A percentile compares a stretch with the other conserved stretches of the same genome.
Conservation (phyloP, 257 asterid species). For the Solanum sparsipilum region DNA sequence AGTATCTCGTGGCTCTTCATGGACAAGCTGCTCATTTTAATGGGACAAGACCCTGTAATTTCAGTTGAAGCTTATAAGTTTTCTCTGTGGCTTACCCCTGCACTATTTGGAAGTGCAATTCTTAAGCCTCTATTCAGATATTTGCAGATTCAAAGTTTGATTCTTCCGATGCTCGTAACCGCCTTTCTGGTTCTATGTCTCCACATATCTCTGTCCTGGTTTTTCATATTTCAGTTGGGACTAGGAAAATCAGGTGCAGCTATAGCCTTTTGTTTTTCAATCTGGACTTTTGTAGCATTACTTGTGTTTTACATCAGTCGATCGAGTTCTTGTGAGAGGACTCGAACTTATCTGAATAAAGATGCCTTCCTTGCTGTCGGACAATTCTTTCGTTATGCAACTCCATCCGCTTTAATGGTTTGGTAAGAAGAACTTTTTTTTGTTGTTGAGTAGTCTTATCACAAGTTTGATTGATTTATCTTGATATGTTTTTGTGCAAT, state of each 20-base stretch:
- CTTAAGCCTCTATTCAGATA: conserved; percentile 42
- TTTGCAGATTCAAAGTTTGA: conserved; percentile 50
- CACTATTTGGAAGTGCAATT: conserved; percentile 32
- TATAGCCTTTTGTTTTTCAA: conserved; percentile 31
- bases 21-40: conserved; percentile 26
- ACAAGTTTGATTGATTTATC: background rate
- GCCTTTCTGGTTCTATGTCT: conserved; percentile 24
- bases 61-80: conserved; percentile 31
- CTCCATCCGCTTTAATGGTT: conserved; percentile 58
- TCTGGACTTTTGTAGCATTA: conserved; percentile 36
- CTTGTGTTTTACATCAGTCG: conserved; percentile 27
- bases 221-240: conserved; percentile 23
- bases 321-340: conserved; percentile 31
- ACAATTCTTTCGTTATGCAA: conserved; percentile 39
- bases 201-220: conserved; percentile 40
- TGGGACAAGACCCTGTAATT: conserved; percentile 40
- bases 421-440: conserved; percentile 23
- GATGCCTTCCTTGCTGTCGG: conserved; percentile 31
- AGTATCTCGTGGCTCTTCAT: conserved; percentile 36
- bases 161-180: conserved; percentile 35
- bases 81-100: conserved; percentile 32
- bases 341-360: conserved; percentile 17
- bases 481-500: background rate
- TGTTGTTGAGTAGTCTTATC: background rate
- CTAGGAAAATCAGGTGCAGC: conserved; percentile 46